Percentiles rank a stretch among this genome's conserved stretches.
phyloP scores from a whole-genome alignment of 768 basidiomycete genomes.

The Amanita molliuscula region DNA sequence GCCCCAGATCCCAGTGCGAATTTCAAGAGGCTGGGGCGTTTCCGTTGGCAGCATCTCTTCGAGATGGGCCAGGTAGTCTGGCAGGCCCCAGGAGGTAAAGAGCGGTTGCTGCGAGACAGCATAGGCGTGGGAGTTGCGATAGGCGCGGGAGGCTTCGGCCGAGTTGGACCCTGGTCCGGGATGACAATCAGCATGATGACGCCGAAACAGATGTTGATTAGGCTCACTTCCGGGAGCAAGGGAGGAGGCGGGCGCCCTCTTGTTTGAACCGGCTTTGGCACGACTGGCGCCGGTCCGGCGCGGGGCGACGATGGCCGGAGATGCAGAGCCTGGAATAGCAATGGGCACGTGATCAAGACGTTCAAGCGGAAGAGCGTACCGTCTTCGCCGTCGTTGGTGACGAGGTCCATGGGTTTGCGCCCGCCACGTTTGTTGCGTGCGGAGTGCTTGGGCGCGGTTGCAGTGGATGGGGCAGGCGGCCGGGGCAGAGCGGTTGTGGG shows the following conservation, averaged over 20 bases:
- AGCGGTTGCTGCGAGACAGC: slow-evolving; percentile 70
- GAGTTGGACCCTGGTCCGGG: slow-evolving; percentile 25
- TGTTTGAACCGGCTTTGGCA: slow-evolving; percentile 31
- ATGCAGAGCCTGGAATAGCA: slow-evolving; percentile 3
- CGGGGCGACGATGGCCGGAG: slow-evolving; percentile 18
- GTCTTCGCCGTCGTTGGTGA: slow-evolving; percentile 45
- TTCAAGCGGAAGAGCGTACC: slow-evolving; percentile 26
- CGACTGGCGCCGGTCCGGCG: slow-evolving; percentile 26
- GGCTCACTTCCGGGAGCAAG: slow-evolving; percentile 18
- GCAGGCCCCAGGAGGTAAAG: slow-evolving; percentile 82
- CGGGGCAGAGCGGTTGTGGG: slow-evolving; percentile 10
- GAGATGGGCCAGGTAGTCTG: slow-evolving; percentile 87
- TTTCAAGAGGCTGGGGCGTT: slow-evolving; percentile 62
- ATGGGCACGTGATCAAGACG: slow-evolving; percentile 7
- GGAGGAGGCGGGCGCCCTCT: slow-evolving; percentile 27
- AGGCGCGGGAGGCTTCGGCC: slow-evolving; percentile 50
- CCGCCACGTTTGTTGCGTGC: slow-evolving; percentile 35
- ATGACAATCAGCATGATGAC: slow-evolving; percentile 33
- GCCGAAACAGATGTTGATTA: slow-evolving; percentile 39
- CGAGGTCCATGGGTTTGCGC: slow-evolving; percentile 23
- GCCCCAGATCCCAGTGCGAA: slow-evolving; percentile 37
- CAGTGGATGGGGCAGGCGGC: slow-evolving; percentile 12
- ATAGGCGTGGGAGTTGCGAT: slow-evolving; percentile 73
- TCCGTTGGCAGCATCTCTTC: slow-evolving; percentile 74
- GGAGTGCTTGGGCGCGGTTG: slow-evolving; percentile 21